Conservation (phyloP, 1,139 yeast species). For the Pneumocystis carinii region DNA sequence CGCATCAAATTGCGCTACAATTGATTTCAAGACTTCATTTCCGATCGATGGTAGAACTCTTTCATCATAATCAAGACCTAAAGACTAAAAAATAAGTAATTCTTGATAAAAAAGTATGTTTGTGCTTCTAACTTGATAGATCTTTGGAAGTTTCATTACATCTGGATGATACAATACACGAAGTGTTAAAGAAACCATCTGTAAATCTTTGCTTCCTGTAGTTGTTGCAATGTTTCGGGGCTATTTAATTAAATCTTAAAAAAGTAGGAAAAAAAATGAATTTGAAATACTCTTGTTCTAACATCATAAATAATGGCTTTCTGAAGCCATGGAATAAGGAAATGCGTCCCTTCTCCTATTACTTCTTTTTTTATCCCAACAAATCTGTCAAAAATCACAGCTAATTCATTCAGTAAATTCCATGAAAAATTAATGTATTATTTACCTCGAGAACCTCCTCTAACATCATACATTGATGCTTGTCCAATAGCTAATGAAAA, state of each 20-base stretch:
- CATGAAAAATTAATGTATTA: conserved; percentile 29
- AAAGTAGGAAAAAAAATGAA: background rate
- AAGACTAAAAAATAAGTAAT: conserved; percentile 19
- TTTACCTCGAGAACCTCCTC: conserved; percentile 47
- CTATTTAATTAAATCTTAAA: conserved; percentile 12
- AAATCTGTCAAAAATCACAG: conserved; percentile 85
- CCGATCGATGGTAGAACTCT: conserved; percentile 95
- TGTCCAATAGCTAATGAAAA: conserved; percentile 51
- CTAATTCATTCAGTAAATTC: conserved; percentile 22
- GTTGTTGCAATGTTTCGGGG: conserved; percentile 90
- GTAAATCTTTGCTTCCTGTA: conserved; percentile 94
- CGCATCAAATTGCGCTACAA: conserved; percentile 96
- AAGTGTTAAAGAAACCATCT: conserved; percentile 83
- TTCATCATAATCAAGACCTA: conserved; percentile 93
- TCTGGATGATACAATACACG: conserved; percentile 93
- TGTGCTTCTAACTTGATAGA: conserved; percentile 45
- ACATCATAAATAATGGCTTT: conserved; percentile 82
- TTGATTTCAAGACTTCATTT: conserved; percentile 84
- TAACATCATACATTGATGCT: conserved; percentile 75
- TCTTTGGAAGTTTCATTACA: conserved; percentile 60
- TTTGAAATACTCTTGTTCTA: conserved; percentile 39
- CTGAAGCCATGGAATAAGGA: conserved; percentile 90
- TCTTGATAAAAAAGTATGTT: background rate
- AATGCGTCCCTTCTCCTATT: conserved; percentile 93
- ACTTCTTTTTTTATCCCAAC: conserved; percentile 76